Evolutionary conservation across 495 filamentous ascomycete genomes (phyloP).

Genomic region (Aspergillus ellipticus): DNA sequence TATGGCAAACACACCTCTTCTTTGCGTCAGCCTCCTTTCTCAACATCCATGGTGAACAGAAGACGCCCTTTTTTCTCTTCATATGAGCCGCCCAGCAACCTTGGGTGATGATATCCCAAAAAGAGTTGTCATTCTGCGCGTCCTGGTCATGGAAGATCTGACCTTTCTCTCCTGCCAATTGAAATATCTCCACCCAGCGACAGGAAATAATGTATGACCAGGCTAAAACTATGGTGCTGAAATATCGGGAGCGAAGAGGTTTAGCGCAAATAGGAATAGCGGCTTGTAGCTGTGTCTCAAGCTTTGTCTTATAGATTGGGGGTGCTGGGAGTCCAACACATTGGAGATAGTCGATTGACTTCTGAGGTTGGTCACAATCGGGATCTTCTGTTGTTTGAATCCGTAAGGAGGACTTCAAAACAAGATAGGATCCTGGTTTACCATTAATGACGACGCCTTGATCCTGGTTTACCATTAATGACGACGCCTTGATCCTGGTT

Average conservation of each 20-base stretch:
- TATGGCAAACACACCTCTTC: not conserved
- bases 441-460: conserved; percentile 1
- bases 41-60: conserved; percentile 18
- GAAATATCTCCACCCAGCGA: conserved; percentile 22
- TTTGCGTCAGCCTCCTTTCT: not conserved
- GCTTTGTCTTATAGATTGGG: not conserved
- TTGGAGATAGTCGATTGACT: conserved; percentile 15
- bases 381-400: conserved; percentile 13
- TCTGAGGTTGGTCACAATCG: conserved; percentile 12
- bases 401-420: conserved; percentile 5
- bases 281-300: not conserved
- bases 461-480: too few species aligned
- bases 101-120: conserved; percentile 11
- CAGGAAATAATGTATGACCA: conserved; percentile 23
- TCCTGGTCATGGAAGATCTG: conserved; percentile 5
- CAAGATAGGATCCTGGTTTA: not conserved
- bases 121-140: conserved; percentile 6
- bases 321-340: conserved; percentile 9
- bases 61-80: not conserved
- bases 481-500: too few species aligned
- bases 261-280: not conserved
- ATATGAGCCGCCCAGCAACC: conserved; percentile 12
- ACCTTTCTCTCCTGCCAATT: conserved; percentile 12
- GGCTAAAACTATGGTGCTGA: conserved; percentile 15
- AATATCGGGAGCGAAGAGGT: conserved; percentile 11